Evolutionary conservation across 1,284 basidiomycete genomes (phyloP).

Genomic region (Bjerkandera adusta): DNA sequence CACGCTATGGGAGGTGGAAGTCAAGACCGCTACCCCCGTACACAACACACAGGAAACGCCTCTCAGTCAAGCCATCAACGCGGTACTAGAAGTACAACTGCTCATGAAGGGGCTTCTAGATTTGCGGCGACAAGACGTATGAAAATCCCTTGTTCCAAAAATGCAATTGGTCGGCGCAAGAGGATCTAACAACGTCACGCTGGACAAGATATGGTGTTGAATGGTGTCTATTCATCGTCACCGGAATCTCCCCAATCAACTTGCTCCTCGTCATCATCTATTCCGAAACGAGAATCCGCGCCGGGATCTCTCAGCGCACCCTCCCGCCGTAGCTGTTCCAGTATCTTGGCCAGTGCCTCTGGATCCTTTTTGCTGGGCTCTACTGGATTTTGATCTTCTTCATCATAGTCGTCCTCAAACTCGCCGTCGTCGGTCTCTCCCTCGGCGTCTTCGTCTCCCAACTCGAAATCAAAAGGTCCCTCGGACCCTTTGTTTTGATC

Average conservation of each 20-base stretch:
- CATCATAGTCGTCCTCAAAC: conserved; percentile 15
- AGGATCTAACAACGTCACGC: neutral
- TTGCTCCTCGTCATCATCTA: conserved; percentile 46
- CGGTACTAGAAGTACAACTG: conserved; percentile 72
- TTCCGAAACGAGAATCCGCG: conserved; percentile 18
- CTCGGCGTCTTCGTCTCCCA: conserved; percentile 30
- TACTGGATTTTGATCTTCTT: conserved; percentile 19
- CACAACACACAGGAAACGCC: conserved; percentile 70
- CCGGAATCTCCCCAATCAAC: conserved; percentile 64
- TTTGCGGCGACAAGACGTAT: conserved; percentile 62
- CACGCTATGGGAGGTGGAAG: conserved; percentile 81
- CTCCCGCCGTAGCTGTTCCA: conserved; percentile 49
- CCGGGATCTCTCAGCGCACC: conserved; percentile 32
- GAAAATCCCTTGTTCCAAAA: conserved; percentile 14
- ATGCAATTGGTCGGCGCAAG: too few relatives aligned
- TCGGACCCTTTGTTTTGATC: conserved; percentile 1
- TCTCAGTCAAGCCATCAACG: conserved; percentile 59
- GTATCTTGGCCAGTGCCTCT: conserved; percentile 46
- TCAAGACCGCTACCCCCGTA: conserved; percentile 73
- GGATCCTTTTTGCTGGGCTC: conserved; percentile 32
- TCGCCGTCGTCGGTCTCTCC: conserved; percentile 37
- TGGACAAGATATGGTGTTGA: neutral
- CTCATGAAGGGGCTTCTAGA: conserved; percentile 79
- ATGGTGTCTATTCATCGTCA: conserved; percentile 31
- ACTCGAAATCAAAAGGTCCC: conserved; percentile 16